Conservation (phyloP, 176 grass and related monocot species). For the Eragrostis nindensis region DNA sequence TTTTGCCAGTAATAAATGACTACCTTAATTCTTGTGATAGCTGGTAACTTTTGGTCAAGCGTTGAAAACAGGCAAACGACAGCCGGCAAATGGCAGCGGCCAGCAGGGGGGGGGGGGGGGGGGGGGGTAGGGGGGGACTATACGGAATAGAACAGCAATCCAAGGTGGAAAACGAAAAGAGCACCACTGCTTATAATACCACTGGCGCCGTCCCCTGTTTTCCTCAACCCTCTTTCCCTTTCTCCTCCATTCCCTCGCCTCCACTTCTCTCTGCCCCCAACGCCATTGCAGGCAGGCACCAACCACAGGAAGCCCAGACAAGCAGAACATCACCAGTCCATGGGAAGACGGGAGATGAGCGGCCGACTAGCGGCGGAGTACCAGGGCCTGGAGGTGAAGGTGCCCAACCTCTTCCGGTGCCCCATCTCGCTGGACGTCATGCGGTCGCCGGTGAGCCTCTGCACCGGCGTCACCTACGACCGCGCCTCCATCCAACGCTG, state of each 20-base stretch:
- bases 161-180: not conserved
- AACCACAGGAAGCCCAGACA: not conserved
- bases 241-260: conserved; percentile 35
- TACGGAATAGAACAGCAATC: not conserved
- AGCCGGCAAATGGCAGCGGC: too few species aligned
- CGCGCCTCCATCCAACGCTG: conserved; percentile 79
- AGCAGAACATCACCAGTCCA: conserved; percentile 1
- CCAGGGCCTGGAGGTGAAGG: conserved; percentile 63
- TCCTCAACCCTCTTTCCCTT: conserved; percentile 21
- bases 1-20: not conserved
- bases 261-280: conserved; percentile 21
- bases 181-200: conserved; percentile 35
- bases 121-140: too few species aligned
- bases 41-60: not conserved
- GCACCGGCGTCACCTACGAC: conserved; percentile 92
- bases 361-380: conserved; percentile 36
- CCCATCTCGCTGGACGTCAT: conserved; percentile 91
- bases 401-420: conserved; percentile 77
- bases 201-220: not conserved
- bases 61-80: not conserved
- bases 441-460: conserved; percentile 87
- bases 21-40: not conserved
- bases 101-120: too few species aligned
- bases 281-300: conserved; percentile 13
- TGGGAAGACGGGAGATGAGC: conserved; percentile 48